Evolutionary conservation across 164 flowering plant genomes (phyloP).

Genomic region (Aristolochia californica): DNA sequence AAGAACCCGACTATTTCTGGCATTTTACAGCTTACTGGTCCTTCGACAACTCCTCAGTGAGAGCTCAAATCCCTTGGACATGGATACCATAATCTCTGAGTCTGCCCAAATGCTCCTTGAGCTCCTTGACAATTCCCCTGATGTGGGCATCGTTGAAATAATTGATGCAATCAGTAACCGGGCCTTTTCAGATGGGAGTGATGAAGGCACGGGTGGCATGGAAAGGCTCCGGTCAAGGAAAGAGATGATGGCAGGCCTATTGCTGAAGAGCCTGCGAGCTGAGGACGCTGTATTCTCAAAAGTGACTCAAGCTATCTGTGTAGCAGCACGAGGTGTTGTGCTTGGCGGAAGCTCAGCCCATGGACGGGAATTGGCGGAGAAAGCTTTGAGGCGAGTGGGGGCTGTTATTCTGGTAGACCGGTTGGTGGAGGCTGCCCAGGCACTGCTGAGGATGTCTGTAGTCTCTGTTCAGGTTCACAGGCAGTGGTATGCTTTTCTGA

Average conservation of each 20-base stretch:
- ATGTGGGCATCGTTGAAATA: slow-evolving; percentile 65
- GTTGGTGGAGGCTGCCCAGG: slow-evolving; percentile 45
- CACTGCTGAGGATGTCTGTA: slow-evolving; percentile 38
- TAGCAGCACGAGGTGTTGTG: slow-evolving; percentile 57
- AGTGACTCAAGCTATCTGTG: slow-evolving; percentile 56
- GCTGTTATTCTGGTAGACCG: slow-evolving; percentile 34
- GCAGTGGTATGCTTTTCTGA: slow-evolving; percentile 55
- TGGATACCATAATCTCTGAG: slow-evolving; percentile 35
- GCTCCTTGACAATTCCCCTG: slow-evolving; percentile 37
- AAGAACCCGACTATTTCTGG: no score
- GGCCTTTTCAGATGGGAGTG: slow-evolving; percentile 8
- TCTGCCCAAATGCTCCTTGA: slow-evolving; percentile 30
- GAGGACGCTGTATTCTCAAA: slow-evolving; percentile 57
- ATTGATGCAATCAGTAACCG: slow-evolving; percentile 33
- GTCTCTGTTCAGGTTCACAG: slow-evolving; percentile 61
- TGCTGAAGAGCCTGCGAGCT: slow-evolving; percentile 69
- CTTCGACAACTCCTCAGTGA: slow-evolving; percentile 62
- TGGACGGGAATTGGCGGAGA: slow-evolving; percentile 55
- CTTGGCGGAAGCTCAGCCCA: slow-evolving; percentile 55
- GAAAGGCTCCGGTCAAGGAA: slow-evolving; percentile 35
- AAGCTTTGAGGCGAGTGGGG: slow-evolving; percentile 65
- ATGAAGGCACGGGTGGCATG: slow-evolving; percentile 8
- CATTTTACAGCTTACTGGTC: slow-evolving; percentile 52
- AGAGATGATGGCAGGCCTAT: slow-evolving; percentile 44
- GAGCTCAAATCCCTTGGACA: slow-evolving; percentile 26